Percentiles rank a stretch among this genome's conserved stretches.
Conservation (phyloP, 2,329 filamentous ascomycete species). For the Pestalotiopsis fici region DNA sequence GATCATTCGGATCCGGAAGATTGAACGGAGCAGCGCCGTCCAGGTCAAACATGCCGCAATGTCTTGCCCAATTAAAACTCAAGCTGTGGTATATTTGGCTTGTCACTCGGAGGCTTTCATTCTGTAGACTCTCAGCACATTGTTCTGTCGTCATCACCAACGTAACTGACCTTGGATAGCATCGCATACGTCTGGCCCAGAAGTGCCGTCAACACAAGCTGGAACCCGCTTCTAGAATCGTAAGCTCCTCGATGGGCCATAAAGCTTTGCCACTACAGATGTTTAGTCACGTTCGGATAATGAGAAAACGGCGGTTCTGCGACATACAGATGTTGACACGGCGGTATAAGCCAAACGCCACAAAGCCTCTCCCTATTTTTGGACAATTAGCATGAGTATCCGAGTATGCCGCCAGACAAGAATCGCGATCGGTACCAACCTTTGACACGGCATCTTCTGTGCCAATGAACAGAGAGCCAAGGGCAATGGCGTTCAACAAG, state of each 20-base stretch:
- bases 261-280: conserved; percentile 1
- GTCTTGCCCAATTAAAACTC: conserved; percentile 7
- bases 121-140: background rate
- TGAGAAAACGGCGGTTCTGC: background rate
- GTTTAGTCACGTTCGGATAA: background rate
- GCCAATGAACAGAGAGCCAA: conserved; percentile 8
- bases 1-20: background rate
- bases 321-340: conserved; percentile 6
- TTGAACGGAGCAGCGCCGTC: background rate
- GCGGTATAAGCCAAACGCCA: conserved; percentile 7
- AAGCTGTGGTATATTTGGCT: conserved; percentile 9
- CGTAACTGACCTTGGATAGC: conserved; percentile 1
- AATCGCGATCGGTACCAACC: background rate
- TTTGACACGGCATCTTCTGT: conserved; percentile 8
- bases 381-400: background rate
- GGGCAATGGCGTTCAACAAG: conserved; percentile 8
- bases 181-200: conserved; percentile 9
- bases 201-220: conserved; percentile 5
- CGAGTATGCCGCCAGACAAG: no score
- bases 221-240: background rate
- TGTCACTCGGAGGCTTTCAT: conserved; percentile 1
- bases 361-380: background rate
- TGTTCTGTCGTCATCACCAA: background rate
- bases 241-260: conserved; percentile 1
- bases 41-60: conserved; percentile 4